Conservation (phyloP, 805 yeast species). For the Teunomyces aglyptinius region DNA sequence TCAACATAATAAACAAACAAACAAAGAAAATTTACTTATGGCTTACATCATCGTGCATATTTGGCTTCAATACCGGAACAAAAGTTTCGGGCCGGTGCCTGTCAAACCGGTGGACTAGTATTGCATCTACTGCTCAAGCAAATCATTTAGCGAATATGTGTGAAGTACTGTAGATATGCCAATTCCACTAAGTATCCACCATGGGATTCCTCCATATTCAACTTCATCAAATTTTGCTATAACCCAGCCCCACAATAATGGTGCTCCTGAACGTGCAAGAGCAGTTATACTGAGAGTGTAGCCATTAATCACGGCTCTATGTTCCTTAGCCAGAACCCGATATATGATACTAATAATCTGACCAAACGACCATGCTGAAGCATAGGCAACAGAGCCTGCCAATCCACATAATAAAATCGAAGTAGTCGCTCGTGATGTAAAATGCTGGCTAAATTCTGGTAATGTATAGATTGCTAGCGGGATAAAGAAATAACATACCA, state of each 20-base stretch:
- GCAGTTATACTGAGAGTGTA: slow-evolving; percentile 53
- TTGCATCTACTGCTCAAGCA: background rate
- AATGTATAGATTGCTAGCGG: slow-evolving; percentile 50
- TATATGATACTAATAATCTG: slow-evolving; percentile 53
- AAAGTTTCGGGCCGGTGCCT: background rate
- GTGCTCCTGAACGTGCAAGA: slow-evolving; percentile 56
- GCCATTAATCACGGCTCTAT: slow-evolving; percentile 60
- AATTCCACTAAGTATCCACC: background rate
- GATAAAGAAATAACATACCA: slow-evolving; percentile 42
- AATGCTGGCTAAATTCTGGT: slow-evolving; percentile 27
- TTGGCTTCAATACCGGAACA: too few species aligned
- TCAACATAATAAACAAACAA: slow-evolving; percentile 3
- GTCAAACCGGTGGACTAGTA: background rate
- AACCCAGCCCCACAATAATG: slow-evolving; percentile 52
- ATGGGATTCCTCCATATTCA: background rate
- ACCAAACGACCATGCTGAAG: slow-evolving; percentile 50
- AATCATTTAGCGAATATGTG: background rate
- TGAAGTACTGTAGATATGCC: background rate
- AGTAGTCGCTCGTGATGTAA: slow-evolving; percentile 17
- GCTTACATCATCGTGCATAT: slow-evolving; percentile 1
- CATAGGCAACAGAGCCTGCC: slow-evolving; percentile 29
- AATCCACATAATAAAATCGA: slow-evolving; percentile 25
- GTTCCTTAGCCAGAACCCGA: slow-evolving; percentile 50
- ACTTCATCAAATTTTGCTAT: slow-evolving; percentile 27
- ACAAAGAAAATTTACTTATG: background rate